Conservation (phyloP, 1,139 yeast genomes). For the Kazachstania sp. region DNA sequence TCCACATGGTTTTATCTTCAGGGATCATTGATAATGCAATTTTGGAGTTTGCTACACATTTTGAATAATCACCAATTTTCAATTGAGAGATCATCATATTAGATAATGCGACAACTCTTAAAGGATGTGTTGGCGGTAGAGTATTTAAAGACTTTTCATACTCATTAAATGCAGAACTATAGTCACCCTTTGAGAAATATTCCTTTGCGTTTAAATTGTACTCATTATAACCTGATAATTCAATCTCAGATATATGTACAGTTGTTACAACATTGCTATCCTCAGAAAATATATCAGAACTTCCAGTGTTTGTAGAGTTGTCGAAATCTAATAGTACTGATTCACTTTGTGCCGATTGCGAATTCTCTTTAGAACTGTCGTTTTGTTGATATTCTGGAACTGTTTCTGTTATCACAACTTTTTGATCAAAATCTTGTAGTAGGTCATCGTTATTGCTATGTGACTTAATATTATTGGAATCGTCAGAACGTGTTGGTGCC, state of each 20-base stretch:
- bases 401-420: neutral
- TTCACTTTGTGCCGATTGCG: neutral
- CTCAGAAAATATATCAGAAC: neutral
- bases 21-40: slow-evolving; percentile 55
- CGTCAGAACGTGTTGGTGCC: neutral
- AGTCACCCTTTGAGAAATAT: slow-evolving; percentile 76
- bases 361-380: neutral
- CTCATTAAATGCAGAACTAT: slow-evolving; percentile 50
- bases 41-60: slow-evolving; percentile 47
- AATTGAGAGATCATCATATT: slow-evolving; percentile 66
- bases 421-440: slow-evolving; percentile 1
- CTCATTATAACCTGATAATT: slow-evolving; percentile 34
- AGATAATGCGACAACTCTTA: slow-evolving; percentile 60
- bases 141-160: slow-evolving; percentile 55
- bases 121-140: slow-evolving; percentile 58
- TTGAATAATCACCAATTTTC: slow-evolving; percentile 67
- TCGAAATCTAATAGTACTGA: slow-evolving; percentile 19
- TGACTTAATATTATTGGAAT: neutral
- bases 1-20: slow-evolving; percentile 27
- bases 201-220: slow-evolving; percentile 52
- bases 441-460: neutral
- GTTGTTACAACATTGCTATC: neutral
- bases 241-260: slow-evolving; percentile 22
- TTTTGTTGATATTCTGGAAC: neutral
- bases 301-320: neutral